Conservation (phyloP, 2,329 filamentous ascomycete genomes). For the Cylindrodendrum hubeiense region DNA sequence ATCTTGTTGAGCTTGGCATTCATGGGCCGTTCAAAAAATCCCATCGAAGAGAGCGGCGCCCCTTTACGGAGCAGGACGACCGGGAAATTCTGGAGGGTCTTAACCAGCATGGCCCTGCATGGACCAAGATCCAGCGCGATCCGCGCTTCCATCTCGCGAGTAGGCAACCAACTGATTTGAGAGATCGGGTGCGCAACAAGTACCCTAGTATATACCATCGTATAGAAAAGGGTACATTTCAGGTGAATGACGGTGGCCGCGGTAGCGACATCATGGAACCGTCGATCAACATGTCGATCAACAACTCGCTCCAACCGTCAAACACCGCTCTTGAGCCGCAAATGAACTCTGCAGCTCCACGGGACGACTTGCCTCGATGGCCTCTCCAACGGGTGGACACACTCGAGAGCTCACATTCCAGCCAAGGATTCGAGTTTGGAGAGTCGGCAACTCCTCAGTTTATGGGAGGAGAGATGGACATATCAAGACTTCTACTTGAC, state of each 20-base stretch:
- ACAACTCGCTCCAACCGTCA: constrained; percentile 57
- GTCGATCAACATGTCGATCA: constrained; percentile 62
- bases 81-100: constrained; percentile 71
- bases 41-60: constrained; percentile 68
- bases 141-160: constrained; percentile 67
- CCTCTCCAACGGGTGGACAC: constrained; percentile 51
- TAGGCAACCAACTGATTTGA: constrained; percentile 72
- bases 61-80: constrained; percentile 74
- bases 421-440: constrained; percentile 57
- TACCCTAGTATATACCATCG: constrained; percentile 69
- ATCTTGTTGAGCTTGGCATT: constrained; percentile 70
- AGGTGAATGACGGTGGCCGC: constrained; percentile 56
- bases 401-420: constrained; percentile 39
- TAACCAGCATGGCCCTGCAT: constrained; percentile 70
- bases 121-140: constrained; percentile 75
- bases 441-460: constrained; percentile 56
- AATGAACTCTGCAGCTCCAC: constrained; percentile 55
- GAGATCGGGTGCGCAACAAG: constrained; percentile 74
- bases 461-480: constrained; percentile 70
- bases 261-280: constrained; percentile 63
- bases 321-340: constrained; percentile 55
- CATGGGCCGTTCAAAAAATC: constrained; percentile 73
- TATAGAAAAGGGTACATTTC: constrained; percentile 67
- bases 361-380: constrained; percentile 63
- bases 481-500: constrained; percentile 70